phyloP scores from a whole-genome alignment of 257 asterid species.

The Solanum clarkiae region DNA sequence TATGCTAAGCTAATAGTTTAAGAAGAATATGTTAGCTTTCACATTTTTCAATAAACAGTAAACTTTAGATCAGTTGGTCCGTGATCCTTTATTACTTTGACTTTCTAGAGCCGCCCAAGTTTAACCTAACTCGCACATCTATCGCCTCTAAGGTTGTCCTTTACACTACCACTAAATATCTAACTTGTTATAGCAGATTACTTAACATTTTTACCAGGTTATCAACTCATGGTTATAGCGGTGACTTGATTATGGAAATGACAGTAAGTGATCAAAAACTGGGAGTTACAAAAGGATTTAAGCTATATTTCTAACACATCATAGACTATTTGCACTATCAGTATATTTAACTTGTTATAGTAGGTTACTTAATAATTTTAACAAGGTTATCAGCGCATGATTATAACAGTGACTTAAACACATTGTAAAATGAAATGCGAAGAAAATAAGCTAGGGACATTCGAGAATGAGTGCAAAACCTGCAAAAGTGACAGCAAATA shows the following conservation, averaged over 20 bases:
- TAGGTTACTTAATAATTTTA: not conserved
- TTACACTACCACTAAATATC: not conserved
- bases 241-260: not conserved
- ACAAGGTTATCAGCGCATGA: not conserved
- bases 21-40: not conserved
- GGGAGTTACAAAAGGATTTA: not conserved
- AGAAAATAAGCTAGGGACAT: not conserved
- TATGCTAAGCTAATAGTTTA: not conserved
- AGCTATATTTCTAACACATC: not conserved
- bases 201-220: not conserved
- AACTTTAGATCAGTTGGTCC: not conserved
- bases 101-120: not conserved
- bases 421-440: not conserved
- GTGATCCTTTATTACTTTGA: not conserved
- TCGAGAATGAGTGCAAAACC: constrained; percentile 20
- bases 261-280: not conserved
- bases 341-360: not conserved
- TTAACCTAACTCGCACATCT: not conserved
- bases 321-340: not conserved
- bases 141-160: too few species aligned
- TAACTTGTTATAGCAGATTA: not conserved
- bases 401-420: not conserved
- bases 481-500: constrained; percentile 86
- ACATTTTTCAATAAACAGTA: not conserved
- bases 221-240: not conserved